These are phyloP conservation scores for Eustoma russellianum DNA, from an alignment of 257 asterid genomes.

Conservation along the genomic window DNA sequence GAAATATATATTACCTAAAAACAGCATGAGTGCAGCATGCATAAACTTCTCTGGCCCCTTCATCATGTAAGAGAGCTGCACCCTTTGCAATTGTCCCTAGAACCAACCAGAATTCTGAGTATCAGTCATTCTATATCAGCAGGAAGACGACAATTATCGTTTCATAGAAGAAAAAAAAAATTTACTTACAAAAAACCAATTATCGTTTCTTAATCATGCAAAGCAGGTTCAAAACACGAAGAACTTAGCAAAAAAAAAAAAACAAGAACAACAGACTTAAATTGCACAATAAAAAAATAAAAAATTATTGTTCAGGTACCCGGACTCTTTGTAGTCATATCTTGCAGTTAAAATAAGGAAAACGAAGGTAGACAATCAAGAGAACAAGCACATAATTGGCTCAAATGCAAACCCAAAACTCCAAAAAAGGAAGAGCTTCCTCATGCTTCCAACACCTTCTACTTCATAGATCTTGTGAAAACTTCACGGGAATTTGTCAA, in stretches of 20 bases:
- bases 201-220: too few species aligned
- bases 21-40: slow-evolving; percentile 97
- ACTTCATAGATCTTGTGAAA: neutral
- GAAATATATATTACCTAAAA: slow-evolving; percentile 44
- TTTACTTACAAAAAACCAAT: too few species aligned
- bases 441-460: neutral
- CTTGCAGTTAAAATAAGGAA: too few species aligned
- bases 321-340: too few species aligned
- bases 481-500: neutral
- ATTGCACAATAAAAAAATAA: too few species aligned
- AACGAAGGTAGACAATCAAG: neutral
- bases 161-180: too few species aligned
- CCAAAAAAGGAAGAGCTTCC: neutral
- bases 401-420: neutral
- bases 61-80: slow-evolving; percentile 81
- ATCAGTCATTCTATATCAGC: slow-evolving; percentile 2
- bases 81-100: slow-evolving; percentile 92
- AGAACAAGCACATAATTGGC: neutral
- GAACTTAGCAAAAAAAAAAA: too few species aligned
- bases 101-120: slow-evolving; percentile 19
- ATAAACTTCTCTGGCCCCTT: slow-evolving; percentile 95
- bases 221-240: too few species aligned
- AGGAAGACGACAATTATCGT: too few species aligned
- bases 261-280: too few species aligned
- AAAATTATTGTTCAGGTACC: too few species aligned